phyloP scores from a whole-genome alignment of 345 rosid species.

The Arabidopsis thaliana region TAIR10.1 NC_003076.8:19964001-19964500 shows the following conservation, averaged over 20 bases:
- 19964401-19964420: no score
- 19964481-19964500: no score
- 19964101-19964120: constrained; percentile 23
- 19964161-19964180: background rate
- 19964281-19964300: constrained; percentile 64
- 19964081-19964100: constrained; percentile 64
- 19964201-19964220: constrained; percentile 69
- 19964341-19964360: no score
- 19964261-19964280: constrained; percentile 86
- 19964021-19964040: constrained; percentile 76
- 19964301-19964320: background rate
- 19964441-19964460: no score
- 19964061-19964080: constrained; percentile 72
- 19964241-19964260: constrained; percentile 78
- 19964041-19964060: constrained; percentile 75
- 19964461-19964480: no score
- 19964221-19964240: constrained; percentile 76
- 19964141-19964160: background rate
- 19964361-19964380: no score
- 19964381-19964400: no score
- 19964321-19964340: background rate
- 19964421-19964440: no score
- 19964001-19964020: constrained; percentile 51
- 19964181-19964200: background rate
- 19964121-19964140: background rate